Conservation (phyloP, 768 basidiomycete species). For the Tricholoma flavovirens region DNA sequence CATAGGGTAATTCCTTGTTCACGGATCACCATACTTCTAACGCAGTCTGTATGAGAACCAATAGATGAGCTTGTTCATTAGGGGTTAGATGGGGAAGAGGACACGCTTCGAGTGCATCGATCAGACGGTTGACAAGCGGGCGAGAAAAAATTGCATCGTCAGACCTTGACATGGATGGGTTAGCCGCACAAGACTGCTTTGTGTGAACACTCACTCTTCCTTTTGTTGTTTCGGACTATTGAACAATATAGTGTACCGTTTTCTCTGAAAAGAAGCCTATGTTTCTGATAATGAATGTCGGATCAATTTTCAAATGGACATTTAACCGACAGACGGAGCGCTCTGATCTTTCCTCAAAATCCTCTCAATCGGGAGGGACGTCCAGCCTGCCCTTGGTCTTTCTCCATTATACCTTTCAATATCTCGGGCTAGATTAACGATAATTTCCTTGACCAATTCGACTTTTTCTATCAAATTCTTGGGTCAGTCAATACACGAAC, state of each 20-base stretch:
- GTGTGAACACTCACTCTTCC: slow-evolving; percentile 37
- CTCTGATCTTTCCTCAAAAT: slow-evolving; percentile 40
- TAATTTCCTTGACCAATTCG: slow-evolving; percentile 78
- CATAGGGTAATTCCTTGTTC: not conserved
- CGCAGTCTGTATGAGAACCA: slow-evolving; percentile 82
- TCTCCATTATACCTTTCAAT: slow-evolving; percentile 22
- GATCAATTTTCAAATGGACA: slow-evolving; percentile 4
- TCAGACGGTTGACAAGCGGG: slow-evolving; percentile 50
- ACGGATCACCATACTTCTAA: slow-evolving; percentile 51
- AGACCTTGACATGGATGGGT: slow-evolving; percentile 26
- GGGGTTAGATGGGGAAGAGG: slow-evolving; percentile 67
- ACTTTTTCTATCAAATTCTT: slow-evolving; percentile 56
- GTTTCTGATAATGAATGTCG: not conserved
- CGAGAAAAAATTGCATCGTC: slow-evolving; percentile 59
- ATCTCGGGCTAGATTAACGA: slow-evolving; percentile 56
- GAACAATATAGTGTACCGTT: slow-evolving; percentile 52
- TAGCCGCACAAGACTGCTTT: slow-evolving; percentile 1
- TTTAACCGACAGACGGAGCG: slow-evolving; percentile 13
- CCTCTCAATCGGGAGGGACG: slow-evolving; percentile 51
- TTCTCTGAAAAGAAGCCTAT: slow-evolving; percentile 21
- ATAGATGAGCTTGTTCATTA: slow-evolving; percentile 79
- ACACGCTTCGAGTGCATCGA: slow-evolving; percentile 56
- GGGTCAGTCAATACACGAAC: not conserved
- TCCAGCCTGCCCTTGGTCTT: slow-evolving; percentile 29
- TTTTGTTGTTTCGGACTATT: slow-evolving; percentile 31